Percentiles rank a stretch among this genome's conserved stretches.
Evolutionary conservation across 192 early-diverging fungal species (phyloP).

Genomic region (Coemansia sp.): DNA sequence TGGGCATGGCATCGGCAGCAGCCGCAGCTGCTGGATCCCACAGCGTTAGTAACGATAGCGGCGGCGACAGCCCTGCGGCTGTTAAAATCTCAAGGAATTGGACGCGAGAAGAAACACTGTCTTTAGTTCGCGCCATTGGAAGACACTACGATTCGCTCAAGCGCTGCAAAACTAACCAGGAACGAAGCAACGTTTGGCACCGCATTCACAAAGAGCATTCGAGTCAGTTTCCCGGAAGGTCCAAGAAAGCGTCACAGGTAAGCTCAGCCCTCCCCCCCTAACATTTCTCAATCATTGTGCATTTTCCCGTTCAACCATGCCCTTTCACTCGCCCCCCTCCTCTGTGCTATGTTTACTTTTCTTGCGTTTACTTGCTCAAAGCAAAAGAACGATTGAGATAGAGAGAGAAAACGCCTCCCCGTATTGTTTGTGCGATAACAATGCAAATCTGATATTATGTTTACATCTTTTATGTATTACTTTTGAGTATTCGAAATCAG

Average conservation of each 20-base stretch:
- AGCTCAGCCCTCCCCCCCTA: too few species aligned
- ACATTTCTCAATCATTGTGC: too few species aligned
- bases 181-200: conserved; percentile 57
- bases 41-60: background rate
- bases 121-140: conserved; percentile 52
- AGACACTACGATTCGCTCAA: conserved; percentile 52
- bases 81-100: conserved; percentile 55
- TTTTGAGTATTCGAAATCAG: background rate
- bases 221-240: conserved; percentile 50
- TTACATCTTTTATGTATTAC: background rate
- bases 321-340: background rate
- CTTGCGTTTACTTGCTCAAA: background rate
- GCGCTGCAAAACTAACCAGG: conserved; percentile 57
- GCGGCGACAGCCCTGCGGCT: background rate
- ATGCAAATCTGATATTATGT: conserved; percentile 6
- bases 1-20: background rate
- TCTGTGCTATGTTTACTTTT: background rate
- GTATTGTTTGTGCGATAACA: background rate
- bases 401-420: background rate
- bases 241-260: conserved; percentile 58
- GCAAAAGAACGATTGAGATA: background rate
- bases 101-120: conserved; percentile 55
- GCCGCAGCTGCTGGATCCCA: conserved; percentile 4
- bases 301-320: background rate
- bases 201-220: conserved; percentile 57